Base-by-base conservation (phyloP, 805 yeast species). In the Maudiozyma saulgeensis region DNA sequence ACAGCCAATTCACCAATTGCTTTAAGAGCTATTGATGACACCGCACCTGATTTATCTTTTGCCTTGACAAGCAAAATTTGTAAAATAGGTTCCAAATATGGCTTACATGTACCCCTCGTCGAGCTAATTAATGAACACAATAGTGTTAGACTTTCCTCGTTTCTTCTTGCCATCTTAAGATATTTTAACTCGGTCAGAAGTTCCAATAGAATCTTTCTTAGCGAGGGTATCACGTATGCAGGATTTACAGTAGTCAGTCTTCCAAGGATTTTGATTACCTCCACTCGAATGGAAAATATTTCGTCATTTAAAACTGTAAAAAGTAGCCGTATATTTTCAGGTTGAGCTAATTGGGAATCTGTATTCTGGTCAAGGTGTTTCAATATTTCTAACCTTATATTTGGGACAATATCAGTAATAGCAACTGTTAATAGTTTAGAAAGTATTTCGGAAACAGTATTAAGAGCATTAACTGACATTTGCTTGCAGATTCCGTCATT, bases 251-350 rank as follows among this genome's bases (percentile, higher is more conserved):
- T 69, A 0, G 96, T 82, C 18, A 91, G 68, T 46, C 97, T 75
- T 1, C 97, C 97, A 54, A 91, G 79, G 12, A 89, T 76, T 45
- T 75, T 75, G 43, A 91, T 78, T 0, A 95, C 84, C 6, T 79
- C 83, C 54, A 84, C 80, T 44, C 96, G 74, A 3, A 91, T 82
- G 9, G 78, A 79, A 60, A 91, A 91, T 1, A 77, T 77, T 63
- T 89, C 97, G 66, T 90, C 98, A 61, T 91, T 85, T 51, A 90
- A 70, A 0, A 96, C 90, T 70, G 88, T 84, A 59, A 91, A 87
- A 32, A 90, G 70, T 6, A 88, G 68, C 48, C 84, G 75, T 16
- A 89, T 91, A 62, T 88, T 89, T 49, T 85, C 93, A 0, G 96
- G 93, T 63, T 91, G 97, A 0, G 96, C 85, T 37, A 90, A 68